Percentiles rank a stretch among this genome's conserved stretches.
These are phyloP conservation scores for Arabis hirsuta DNA, from an alignment of 345 rosid genomes.

Conservation along the genomic window DNA sequence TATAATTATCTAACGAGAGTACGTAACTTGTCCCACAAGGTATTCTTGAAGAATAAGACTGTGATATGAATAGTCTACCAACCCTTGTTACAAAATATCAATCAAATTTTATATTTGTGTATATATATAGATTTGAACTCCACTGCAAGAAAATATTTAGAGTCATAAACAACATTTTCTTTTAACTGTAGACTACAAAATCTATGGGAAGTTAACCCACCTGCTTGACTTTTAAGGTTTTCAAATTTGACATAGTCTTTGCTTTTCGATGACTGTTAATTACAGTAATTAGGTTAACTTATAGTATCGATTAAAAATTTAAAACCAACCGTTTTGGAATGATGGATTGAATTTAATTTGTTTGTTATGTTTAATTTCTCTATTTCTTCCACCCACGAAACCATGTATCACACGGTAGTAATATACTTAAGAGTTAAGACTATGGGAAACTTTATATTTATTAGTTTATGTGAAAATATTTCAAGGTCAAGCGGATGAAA, in stretches of 20 bases:
- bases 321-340: not conserved
- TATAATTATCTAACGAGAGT: not conserved
- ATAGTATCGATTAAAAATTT: not conserved
- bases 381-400: not conserved
- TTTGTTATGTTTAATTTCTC: not conserved
- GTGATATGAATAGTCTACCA: conserved; percentile 23
- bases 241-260: conserved; percentile 22
- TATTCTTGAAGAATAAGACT: conserved; percentile 19
- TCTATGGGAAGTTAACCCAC: conserved; percentile 38
- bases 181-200: conserved; percentile 4
- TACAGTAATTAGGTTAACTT: conserved; percentile 10
- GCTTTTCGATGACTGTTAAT: conserved; percentile 6
- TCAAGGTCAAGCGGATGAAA: conserved; percentile 4
- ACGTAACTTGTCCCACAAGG: conserved; percentile 30
- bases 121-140: not conserved
- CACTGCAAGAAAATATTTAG: not conserved
- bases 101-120: not conserved
- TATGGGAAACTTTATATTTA: not conserved
- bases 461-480: not conserved
- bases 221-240: conserved; percentile 35
- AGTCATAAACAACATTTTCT: not conserved
- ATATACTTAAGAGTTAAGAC: not conserved
- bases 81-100: conserved; percentile 11
- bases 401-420: not conserved
- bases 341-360: not conserved